phyloP scores from a whole-genome alignment of 768 basidiomycete genomes.

The Amanita rubescens region DNA sequence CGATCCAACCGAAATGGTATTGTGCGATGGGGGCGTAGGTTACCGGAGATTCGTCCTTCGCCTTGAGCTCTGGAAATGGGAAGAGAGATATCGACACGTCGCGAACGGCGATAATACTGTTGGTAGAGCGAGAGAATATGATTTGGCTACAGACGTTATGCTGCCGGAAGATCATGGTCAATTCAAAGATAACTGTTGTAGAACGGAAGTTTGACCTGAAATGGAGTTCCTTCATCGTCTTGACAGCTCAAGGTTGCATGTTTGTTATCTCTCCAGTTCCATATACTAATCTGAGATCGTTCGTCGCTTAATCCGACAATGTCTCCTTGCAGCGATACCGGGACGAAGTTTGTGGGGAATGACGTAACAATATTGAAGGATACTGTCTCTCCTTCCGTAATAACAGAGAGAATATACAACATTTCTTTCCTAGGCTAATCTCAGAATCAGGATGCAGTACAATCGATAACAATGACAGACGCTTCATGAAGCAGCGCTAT shows the following conservation, averaged over 20 bases:
- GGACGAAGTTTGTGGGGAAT: constrained; percentile 35
- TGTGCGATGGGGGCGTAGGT: constrained; percentile 30
- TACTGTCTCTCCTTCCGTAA: constrained; percentile 8
- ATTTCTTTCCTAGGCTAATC: constrained; percentile 19
- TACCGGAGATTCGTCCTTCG: constrained; percentile 7
- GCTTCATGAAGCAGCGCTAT: constrained; percentile 38
- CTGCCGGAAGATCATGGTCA: constrained; percentile 18
- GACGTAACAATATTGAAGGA: constrained; percentile 24
- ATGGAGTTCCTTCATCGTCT: constrained; percentile 18
- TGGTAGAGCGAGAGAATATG: constrained; percentile 28
- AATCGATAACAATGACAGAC: constrained; percentile 26
- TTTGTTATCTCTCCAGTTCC: constrained; percentile 44
- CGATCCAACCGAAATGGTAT: constrained; percentile 64
- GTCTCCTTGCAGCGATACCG: constrained; percentile 42
- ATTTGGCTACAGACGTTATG: constrained; percentile 48
- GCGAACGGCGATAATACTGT: constrained; percentile 48
- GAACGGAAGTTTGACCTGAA: constrained; percentile 20
- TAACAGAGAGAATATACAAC: constrained; percentile 27
- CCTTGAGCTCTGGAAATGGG: constrained; percentile 32
- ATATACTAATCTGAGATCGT: constrained; percentile 39
- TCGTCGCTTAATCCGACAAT: constrained; percentile 50
- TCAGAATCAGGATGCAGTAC: constrained; percentile 14
- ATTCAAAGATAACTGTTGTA: background rate
- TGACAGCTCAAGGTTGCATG: constrained; percentile 40
- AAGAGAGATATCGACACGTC: constrained; percentile 55